A percentile compares a stretch with the other conserved stretches of the same genome.
Conservation (phyloP, 768 basidiomycete species). For the Boletus pseudo-olivaceus region DNA sequence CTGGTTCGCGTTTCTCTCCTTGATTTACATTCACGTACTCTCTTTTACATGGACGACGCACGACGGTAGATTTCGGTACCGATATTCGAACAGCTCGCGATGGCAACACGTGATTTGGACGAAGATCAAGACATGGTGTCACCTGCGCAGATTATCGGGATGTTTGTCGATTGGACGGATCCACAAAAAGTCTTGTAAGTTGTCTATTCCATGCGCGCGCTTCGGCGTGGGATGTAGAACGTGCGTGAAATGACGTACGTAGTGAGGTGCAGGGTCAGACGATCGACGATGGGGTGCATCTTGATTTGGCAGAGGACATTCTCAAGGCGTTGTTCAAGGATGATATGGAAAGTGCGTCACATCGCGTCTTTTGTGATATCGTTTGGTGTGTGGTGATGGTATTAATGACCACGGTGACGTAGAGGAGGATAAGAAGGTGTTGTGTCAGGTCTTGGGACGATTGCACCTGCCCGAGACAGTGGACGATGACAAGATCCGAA, state of each 20-base stretch:
- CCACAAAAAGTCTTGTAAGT: constrained; percentile 64
- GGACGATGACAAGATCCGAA: constrained; percentile 65
- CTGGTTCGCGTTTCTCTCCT: neutral
- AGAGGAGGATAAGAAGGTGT: constrained; percentile 62
- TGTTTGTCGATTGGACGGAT: constrained; percentile 88
- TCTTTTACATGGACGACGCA: neutral
- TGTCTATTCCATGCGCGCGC: constrained; percentile 14
- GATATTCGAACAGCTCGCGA: constrained; percentile 58
- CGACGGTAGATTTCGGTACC: constrained; percentile 61
- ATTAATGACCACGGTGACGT: neutral
- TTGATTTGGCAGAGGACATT: constrained; percentile 55
- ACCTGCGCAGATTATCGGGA: constrained; percentile 67
- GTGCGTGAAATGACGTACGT: neutral
- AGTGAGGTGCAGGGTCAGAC: constrained; percentile 42
- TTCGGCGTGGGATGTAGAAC: neutral
- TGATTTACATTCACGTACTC: neutral
- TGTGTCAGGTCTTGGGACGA: constrained; percentile 63
- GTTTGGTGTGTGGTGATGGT: too few species aligned
- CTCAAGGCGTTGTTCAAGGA: constrained; percentile 46
- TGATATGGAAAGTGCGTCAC: constrained; percentile 49
- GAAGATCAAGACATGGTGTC: constrained; percentile 73
- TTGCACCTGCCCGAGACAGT: constrained; percentile 64
- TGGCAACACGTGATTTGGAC: constrained; percentile 60
- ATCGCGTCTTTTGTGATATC: neutral
- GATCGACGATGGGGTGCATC: constrained; percentile 43